A percentile compares a stretch with the other conserved stretches of the same genome.
Evolutionary conservation across 176 grass and related monocot genomes (phyloP).

Genomic region (Eleusine indica): DNA sequence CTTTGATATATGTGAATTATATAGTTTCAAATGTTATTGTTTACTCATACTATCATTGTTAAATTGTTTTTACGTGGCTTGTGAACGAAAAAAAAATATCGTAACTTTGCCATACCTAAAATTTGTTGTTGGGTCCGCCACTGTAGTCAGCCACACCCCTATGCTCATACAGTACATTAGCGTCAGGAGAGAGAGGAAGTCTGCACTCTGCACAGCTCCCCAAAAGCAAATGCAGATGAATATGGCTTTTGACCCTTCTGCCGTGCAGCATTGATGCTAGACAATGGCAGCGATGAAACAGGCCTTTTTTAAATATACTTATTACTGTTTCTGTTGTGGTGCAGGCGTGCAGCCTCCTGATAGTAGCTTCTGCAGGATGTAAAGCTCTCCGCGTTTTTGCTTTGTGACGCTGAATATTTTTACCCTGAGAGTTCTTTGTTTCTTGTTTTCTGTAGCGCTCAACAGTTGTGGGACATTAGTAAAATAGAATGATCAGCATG

Average conservation of each 20-base stretch:
- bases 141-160: too few relatives aligned
- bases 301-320: slow-evolving; percentile 35
- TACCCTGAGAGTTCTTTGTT: background rate
- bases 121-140: too few relatives aligned
- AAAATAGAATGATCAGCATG: background rate
- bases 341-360: slow-evolving; percentile 3
- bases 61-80: too few relatives aligned
- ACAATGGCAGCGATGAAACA: slow-evolving; percentile 28
- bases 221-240: slow-evolving; percentile 33
- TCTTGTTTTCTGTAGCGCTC: slow-evolving; percentile 8
- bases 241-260: slow-evolving; percentile 47
- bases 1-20: too few relatives aligned
- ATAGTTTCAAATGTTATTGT: too few relatives aligned
- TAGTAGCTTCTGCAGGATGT: slow-evolving; percentile 21
- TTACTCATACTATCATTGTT: too few relatives aligned
- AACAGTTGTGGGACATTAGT: slow-evolving; percentile 20
- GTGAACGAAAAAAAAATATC: too few relatives aligned
- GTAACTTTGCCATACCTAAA: too few relatives aligned
- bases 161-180: too few relatives aligned
- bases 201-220: background rate
- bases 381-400: slow-evolving; percentile 21
- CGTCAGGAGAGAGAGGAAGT: background rate
- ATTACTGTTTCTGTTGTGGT: slow-evolving; percentile 8
- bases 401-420: slow-evolving; percentile 8
- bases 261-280: slow-evolving; percentile 38